Evolutionary conservation across 2,329 filamentous ascomycete genomes (phyloP).

Genomic region (Fusarium temperatum): DNA sequence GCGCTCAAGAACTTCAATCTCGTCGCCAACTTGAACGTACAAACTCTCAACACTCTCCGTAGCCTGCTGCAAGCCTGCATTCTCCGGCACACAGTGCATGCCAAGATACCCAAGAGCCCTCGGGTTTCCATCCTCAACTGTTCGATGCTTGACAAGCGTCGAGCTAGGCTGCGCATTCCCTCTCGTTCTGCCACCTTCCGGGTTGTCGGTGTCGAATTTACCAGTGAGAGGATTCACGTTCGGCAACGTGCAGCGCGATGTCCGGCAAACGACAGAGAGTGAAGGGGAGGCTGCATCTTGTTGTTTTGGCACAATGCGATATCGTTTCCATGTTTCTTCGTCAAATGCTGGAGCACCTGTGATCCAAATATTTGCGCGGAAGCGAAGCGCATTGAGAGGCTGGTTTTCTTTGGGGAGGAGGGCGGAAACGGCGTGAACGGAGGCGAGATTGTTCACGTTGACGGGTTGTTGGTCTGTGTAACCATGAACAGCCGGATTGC

Average conservation of each 20-base stretch:
- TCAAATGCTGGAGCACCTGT: slow-evolving; percentile 25
- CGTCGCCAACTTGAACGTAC: slow-evolving; percentile 40
- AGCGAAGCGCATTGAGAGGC: slow-evolving; percentile 29
- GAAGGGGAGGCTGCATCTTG: neutral
- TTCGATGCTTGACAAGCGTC: slow-evolving; percentile 35
- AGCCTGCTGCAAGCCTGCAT: slow-evolving; percentile 21
- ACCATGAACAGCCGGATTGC: slow-evolving; percentile 23
- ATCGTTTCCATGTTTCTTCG: slow-evolving; percentile 30
- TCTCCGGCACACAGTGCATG: slow-evolving; percentile 45
- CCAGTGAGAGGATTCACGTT: slow-evolving; percentile 27
- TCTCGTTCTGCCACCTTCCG: slow-evolving; percentile 8
- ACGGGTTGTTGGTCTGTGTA: slow-evolving; percentile 35
- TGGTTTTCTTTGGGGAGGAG: slow-evolving; percentile 21
- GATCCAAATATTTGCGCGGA: slow-evolving; percentile 32
- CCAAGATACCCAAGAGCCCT: slow-evolving; percentile 43
- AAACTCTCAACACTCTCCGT: neutral
- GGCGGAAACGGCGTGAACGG: slow-evolving; percentile 23
- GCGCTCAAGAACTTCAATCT: slow-evolving; percentile 43
- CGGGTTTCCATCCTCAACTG: slow-evolving; percentile 39
- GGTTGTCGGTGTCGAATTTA: slow-evolving; percentile 6
- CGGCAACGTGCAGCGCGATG: slow-evolving; percentile 31
- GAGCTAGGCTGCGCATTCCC: slow-evolving; percentile 42
- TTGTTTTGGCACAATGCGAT: neutral
- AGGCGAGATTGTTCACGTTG: slow-evolving; percentile 29
- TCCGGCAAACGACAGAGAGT: slow-evolving; percentile 30